Conservation (phyloP, 805 yeast species). For the Yamadazyma olivae region DNA sequence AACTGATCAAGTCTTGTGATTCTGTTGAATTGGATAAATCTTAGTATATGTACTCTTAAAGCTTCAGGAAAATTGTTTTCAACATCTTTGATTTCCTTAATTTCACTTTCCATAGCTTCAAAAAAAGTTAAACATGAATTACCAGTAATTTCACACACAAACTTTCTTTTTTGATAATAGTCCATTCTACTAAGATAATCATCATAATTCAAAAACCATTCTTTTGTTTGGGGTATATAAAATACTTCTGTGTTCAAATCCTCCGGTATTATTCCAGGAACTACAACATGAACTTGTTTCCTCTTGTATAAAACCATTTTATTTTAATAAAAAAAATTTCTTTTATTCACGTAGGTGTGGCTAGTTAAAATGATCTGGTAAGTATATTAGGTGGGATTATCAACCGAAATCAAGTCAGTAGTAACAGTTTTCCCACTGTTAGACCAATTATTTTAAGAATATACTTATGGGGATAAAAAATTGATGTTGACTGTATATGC, state of each 20-base stretch:
- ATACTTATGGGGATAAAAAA: too few species aligned
- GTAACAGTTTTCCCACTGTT: too few species aligned
- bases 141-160: conserved; percentile 95
- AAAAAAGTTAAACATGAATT: conserved; percentile 87
- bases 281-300: conserved; percentile 60
- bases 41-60: conserved; percentile 84
- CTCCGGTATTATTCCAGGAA: conserved; percentile 55
- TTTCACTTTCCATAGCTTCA: conserved; percentile 81
- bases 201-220: conserved; percentile 79
- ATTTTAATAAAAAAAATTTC: too few species aligned
- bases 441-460: too few species aligned
- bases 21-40: conserved; percentile 78
- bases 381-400: too few species aligned
- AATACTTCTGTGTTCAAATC: conserved; percentile 66
- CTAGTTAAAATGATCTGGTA: too few species aligned
- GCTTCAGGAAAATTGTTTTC: conserved; percentile 88
- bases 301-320: conserved; percentile 71
- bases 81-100: conserved; percentile 51
- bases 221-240: conserved; percentile 80
- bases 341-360: too few species aligned
- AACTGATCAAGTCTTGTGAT: conserved; percentile 79
- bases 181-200: conserved; percentile 71
- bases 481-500: too few species aligned
- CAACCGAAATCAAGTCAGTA: too few species aligned
- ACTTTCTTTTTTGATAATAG: conserved; percentile 70